Percentiles rank a stretch among this genome's conserved stretches.
Conservation (phyloP, 2,329 filamentous ascomycete species). For the Claviceps humidiphila region DNA sequence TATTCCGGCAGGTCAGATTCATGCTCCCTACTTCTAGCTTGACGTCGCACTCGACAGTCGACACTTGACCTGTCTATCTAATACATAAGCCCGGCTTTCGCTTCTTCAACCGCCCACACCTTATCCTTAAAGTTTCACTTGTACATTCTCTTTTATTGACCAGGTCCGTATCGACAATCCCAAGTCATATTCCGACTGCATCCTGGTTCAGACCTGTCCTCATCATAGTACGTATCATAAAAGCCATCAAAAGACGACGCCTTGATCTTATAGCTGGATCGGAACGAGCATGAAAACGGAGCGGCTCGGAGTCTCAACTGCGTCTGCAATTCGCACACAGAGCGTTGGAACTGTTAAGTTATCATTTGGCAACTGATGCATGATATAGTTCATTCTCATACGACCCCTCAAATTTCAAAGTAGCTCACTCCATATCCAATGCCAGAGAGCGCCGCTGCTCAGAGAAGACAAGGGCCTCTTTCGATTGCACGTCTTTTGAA, state of each 20-base stretch:
- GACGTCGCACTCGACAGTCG: not conserved
- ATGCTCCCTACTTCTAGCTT: not conserved
- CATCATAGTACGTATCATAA: not conserved
- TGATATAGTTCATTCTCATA: conserved; percentile 13
- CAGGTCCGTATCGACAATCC: not conserved
- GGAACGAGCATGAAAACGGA: not conserved
- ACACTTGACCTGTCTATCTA: not conserved
- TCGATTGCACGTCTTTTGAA: no score
- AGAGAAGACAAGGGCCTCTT: no score
- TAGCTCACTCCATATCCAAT: no score
- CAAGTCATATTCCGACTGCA: no score
- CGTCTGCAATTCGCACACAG: not conserved
- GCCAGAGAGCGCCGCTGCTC: no score
- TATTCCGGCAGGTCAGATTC: not conserved
- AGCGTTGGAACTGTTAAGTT: conserved; percentile 22
- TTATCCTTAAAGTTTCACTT: not conserved
- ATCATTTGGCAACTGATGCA: conserved; percentile 19
- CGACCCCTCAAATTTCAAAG: conserved; percentile 19
- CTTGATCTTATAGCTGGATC: not conserved
- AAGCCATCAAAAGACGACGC: not conserved
- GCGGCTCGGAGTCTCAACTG: not conserved
- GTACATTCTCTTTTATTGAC: not conserved
- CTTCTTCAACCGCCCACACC: not conserved
- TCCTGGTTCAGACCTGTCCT: not conserved
- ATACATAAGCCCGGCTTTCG: not conserved